Conservation (phyloP, 495 filamentous ascomycete genomes). For the Penicillium herquei region DNA sequence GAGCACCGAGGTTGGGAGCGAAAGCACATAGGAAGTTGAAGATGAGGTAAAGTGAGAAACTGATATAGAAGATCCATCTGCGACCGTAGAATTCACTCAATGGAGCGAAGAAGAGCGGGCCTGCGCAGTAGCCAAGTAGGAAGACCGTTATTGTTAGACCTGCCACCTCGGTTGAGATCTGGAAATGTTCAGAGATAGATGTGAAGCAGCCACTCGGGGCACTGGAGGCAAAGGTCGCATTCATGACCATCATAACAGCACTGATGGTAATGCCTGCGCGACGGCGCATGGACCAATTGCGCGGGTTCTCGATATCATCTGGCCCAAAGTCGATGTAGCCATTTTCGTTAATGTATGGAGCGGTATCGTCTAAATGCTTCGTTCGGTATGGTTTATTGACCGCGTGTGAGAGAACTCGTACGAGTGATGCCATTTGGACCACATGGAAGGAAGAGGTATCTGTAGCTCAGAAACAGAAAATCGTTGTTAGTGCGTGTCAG, state of each 20-base stretch:
- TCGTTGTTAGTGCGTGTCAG: no score
- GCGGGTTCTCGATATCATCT: slow-evolving; percentile 50
- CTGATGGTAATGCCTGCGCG: slow-evolving; percentile 46
- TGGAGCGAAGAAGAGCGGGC: slow-evolving; percentile 51
- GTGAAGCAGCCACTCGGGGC: slow-evolving; percentile 47
- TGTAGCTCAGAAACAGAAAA: no score
- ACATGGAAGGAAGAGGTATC: not conserved
- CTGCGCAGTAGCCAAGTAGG: slow-evolving; percentile 50
- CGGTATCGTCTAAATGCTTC: slow-evolving; percentile 7
- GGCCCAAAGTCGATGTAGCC: slow-evolving; percentile 46
- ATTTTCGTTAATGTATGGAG: slow-evolving; percentile 33
- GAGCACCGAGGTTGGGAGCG: slow-evolving; percentile 45
- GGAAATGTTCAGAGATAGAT: slow-evolving; percentile 43
- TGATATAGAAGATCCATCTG: slow-evolving; percentile 45
- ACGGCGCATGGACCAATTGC: slow-evolving; percentile 46
- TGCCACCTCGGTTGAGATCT: slow-evolving; percentile 40
- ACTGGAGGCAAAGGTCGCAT: slow-evolving; percentile 54
- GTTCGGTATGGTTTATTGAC: slow-evolving; percentile 20
- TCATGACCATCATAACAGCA: slow-evolving; percentile 47
- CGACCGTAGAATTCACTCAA: slow-evolving; percentile 54
- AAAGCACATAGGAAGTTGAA: slow-evolving; percentile 55
- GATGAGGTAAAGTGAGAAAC: slow-evolving; percentile 41
- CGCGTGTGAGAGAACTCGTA: slow-evolving; percentile 15
- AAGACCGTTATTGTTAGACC: slow-evolving; percentile 52
- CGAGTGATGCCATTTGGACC: slow-evolving; percentile 11